phyloP scores from a whole-genome alignment of 495 filamentous ascomycete genomes.

The Podospora anserina region DNA sequence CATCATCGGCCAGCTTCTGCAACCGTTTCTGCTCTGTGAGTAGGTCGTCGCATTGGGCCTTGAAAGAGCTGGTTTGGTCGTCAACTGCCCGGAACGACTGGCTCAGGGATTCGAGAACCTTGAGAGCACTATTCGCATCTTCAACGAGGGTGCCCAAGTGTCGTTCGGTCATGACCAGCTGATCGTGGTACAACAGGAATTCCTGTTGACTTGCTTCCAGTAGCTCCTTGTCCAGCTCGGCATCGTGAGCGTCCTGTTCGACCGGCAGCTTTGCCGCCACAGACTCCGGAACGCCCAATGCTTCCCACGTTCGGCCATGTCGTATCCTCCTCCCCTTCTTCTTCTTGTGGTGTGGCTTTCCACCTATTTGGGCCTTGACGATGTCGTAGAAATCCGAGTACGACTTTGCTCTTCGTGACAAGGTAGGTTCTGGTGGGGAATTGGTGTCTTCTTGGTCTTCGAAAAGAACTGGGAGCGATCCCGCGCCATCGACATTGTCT shows the following conservation, averaged over 20 bases:
- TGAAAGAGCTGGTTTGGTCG: constrained; percentile 83
- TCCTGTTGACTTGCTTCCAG: constrained; percentile 79
- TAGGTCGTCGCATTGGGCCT: constrained; percentile 84
- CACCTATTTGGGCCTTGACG: constrained; percentile 53
- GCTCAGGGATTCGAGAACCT: constrained; percentile 70
- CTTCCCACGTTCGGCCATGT: constrained; percentile 41
- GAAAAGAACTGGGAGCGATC: constrained; percentile 44
- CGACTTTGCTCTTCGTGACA: constrained; percentile 66
- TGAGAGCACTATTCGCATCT: constrained; percentile 68
- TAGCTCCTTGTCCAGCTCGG: constrained; percentile 60
- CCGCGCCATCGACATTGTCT: constrained; percentile 36
- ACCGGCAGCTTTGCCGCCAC: constrained; percentile 53
- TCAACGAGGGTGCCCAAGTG: constrained; percentile 78
- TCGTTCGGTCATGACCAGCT: constrained; percentile 71
- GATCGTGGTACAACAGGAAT: constrained; percentile 77
- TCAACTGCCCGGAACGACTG: constrained; percentile 83
- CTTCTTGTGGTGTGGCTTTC: constrained; percentile 35
- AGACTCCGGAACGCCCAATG: constrained; percentile 48
- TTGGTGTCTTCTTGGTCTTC: constrained; percentile 50
- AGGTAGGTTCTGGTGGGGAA: constrained; percentile 59
- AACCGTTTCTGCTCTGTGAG: constrained; percentile 74
- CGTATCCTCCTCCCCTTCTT: constrained; percentile 42
- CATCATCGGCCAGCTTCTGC: constrained; percentile 69
- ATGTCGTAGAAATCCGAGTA: constrained; percentile 71
- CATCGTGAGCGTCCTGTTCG: constrained; percentile 59